Evolutionary conservation across 1,284 basidiomycete genomes (phyloP).

Genomic region (Sanghuangporus baumii): DNA sequence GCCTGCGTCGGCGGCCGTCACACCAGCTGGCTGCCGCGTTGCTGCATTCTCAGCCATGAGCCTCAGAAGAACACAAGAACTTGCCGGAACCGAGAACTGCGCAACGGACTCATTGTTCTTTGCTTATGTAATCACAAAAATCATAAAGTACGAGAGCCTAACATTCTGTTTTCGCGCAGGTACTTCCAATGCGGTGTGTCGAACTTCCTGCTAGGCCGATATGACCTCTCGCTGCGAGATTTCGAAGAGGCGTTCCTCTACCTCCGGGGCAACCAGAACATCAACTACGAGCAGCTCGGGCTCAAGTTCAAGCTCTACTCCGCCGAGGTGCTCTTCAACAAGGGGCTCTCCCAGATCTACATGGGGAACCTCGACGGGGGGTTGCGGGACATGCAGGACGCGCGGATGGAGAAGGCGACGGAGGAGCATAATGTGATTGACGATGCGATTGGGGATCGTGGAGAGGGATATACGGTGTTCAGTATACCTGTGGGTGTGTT

Average conservation of each 20-base stretch:
- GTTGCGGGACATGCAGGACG: conserved; percentile 64
- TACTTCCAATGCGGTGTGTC: conserved; percentile 88
- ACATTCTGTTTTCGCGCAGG: too few species aligned
- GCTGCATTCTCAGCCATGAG: background rate
- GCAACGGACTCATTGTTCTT: background rate
- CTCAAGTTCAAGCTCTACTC: conserved; percentile 82
- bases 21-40: background rate
- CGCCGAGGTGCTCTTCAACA: conserved; percentile 86
- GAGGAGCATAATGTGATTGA: conserved; percentile 85
- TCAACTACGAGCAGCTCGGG: conserved; percentile 86
- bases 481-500: conserved; percentile 83
- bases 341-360: conserved; percentile 64
- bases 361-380: conserved; percentile 59
- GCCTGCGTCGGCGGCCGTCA: background rate
- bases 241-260: conserved; percentile 80
- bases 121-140: background rate
- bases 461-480: conserved; percentile 81
- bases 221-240: conserved; percentile 68
- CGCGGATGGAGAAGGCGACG: conserved; percentile 64
- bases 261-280: conserved; percentile 76
- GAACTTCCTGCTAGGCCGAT: conserved; percentile 77
- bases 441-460: conserved; percentile 75
- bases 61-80: background rate
- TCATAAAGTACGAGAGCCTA: too few species aligned
- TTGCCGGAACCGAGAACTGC: background rate